phyloP scores from a whole-genome alignment of 768 basidiomycete species.

The Coprinellus micaceus region DNA sequence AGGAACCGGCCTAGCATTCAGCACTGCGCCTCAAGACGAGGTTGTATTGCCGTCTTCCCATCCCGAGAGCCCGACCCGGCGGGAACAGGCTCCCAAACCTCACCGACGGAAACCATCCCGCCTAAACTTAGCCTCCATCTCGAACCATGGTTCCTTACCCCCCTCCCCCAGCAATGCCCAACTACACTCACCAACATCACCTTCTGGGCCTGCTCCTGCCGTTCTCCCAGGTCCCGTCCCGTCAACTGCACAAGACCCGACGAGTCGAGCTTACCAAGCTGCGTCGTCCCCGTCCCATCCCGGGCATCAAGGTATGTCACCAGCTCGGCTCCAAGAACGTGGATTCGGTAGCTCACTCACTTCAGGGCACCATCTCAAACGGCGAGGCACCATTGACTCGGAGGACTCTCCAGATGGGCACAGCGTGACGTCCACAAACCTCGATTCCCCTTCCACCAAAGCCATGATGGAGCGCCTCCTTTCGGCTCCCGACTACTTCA shows the following conservation, averaged over 20 bases:
- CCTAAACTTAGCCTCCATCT: not conserved
- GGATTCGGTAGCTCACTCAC: too few species aligned
- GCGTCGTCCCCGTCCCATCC: too few species aligned
- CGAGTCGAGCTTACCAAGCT: too few species aligned
- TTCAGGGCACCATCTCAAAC: too few species aligned
- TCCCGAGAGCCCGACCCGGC: not conserved
- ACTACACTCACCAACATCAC: too few species aligned
- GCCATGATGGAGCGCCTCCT: slow-evolving; percentile 9
- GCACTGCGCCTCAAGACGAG: not conserved
- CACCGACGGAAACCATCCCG: not conserved
- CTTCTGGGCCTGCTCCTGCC: not conserved
- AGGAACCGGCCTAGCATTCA: not conserved
- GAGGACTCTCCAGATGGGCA: not conserved
- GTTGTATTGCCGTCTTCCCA: not conserved
- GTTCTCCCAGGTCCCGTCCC: not conserved
- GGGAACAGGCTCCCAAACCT: not conserved
- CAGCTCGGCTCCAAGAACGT: too few species aligned
- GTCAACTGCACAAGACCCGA: too few species aligned
- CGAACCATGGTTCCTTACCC: not conserved
- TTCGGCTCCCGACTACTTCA: slow-evolving; percentile 5
- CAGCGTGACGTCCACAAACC: not conserved
- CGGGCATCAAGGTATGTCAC: too few species aligned
- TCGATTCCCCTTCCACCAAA: slow-evolving; percentile 8
- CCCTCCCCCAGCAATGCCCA: not conserved
- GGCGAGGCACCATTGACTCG: too few species aligned